Base-by-base conservation (phyloP, 2,329 filamentous ascomycete genomes). In the Paramyrothecium roridum region DNA sequence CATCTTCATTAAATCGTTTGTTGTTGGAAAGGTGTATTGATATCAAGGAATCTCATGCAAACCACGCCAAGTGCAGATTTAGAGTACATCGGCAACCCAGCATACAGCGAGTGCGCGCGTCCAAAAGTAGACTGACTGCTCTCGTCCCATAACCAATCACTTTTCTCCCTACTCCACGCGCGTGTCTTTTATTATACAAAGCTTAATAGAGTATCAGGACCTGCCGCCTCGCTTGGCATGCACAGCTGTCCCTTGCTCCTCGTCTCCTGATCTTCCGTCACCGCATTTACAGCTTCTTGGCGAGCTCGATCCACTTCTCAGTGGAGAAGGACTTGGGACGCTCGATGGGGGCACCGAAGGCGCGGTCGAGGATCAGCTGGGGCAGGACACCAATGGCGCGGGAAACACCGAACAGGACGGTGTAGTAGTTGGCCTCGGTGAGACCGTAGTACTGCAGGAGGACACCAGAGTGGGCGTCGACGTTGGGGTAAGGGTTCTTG, bases 351-450 rank as follows among this genome's bases (percentile, higher is more conserved):
- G 92, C 90, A 74, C 95, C 95, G 65, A 97, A 85, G 67, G 93
- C 95, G 74, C 95, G 93, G 86, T 99, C 95, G 72, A 99, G 97
- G 85, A 99, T 99, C 75, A 99, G 86, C 86, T 99, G 95, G 69
- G 95, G 95, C 71, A 99, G 89, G 65, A 99, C 95, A 87, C 95
- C 95, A 69, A 99, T 91, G 67, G 95, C 95, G 75, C 95, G 91
- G 67, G 93, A 96, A 48, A 99, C 95, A 86, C 95, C 95, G 78
- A 99, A 99, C 73, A 99, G 90, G 61, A 99, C 95, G 61, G 95
- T 99, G 90, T 99, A 99, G 89, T 96, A 99, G 89, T 88, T 98
- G 79, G 95, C 90, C 85, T 99, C 93, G 62, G 90, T 98, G 75
- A 99, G 84, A 71, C 95, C 95, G 81, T 99, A 99, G 89, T 99